phyloP scores from a whole-genome alignment of 73 alveolate genomes.

The Paramecium sonneborni region DNA sequence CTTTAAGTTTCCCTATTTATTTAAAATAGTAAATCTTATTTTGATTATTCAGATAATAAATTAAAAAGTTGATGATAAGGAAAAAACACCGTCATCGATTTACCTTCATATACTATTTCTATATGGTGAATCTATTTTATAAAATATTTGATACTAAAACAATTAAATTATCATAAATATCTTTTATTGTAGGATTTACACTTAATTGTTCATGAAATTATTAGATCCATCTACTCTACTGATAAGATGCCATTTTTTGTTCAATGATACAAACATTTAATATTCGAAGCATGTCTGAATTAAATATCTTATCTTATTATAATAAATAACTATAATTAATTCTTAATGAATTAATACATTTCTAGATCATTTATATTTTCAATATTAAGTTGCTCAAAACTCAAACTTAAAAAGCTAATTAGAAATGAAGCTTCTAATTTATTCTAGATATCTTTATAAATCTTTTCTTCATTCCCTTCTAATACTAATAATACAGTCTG shows the following conservation, averaged over 20 bases:
- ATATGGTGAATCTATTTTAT: not conserved
- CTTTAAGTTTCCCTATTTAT: slow-evolving; percentile 55
- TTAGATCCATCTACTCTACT: not conserved
- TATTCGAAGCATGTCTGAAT: not conserved
- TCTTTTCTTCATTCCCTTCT: slow-evolving; percentile 42
- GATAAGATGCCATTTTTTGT: not conserved
- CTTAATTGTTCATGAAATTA: not conserved
- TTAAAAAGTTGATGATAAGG: slow-evolving; percentile 48
- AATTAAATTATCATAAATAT: not conserved
- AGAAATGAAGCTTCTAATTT: slow-evolving; percentile 10
- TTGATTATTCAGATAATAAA: slow-evolving; percentile 40
- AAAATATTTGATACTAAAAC: not conserved
- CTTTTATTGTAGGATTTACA: not conserved
- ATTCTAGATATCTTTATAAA: slow-evolving; percentile 1
- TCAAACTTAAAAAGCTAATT: not conserved
- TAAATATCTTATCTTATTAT: not conserved
- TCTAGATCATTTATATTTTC: not conserved
- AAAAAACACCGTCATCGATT: not conserved
- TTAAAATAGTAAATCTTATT: slow-evolving; percentile 8
- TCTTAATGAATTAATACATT: not conserved
- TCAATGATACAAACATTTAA: not conserved
- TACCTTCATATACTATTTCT: slow-evolving; percentile 35
- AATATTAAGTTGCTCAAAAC: not conserved
- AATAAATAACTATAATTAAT: not conserved
- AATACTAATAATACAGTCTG: not conserved